Evolutionary conservation across 2,329 filamentous ascomycete species (phyloP), one percentile per base, ranked within the genome.

Genomic region (Coniochaeta pulveracea): DNA sequence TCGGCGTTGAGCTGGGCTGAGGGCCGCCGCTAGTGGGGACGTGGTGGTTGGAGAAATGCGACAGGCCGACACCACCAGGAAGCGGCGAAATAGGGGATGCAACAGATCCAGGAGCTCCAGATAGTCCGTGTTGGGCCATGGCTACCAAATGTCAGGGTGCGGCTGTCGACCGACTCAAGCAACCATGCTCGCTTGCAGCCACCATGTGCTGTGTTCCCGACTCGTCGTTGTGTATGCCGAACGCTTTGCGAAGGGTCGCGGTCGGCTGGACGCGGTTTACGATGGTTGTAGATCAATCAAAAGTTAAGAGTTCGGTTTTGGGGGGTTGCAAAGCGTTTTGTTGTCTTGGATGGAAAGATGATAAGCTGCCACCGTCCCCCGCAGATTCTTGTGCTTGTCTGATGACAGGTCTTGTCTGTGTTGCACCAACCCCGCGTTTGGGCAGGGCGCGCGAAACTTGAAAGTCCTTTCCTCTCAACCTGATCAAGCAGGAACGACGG

Each of bases 211-310:
- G n/a, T 14, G 33, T 21, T 28, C 15, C 16, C 23, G 22, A 5
- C 11, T 27, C 17, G 31, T 33, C 29, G 37, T 33, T 25, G 40
- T 34, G n/a, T 18, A 28, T 19, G 25, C 35, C 33, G 33, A 42
- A 36, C 34, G 33, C 28, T 30, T 27, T 26, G 17, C 22, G 24
- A 14, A 4, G 15, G 19, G 12, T 11, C 24, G 6, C 28, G 33
- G 32, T 41, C 41, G 43, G 44, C 43, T 41, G 43, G 43, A 44
- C 41, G 45, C 50, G 51, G 51, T 50, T 54, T 49, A 40, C 44
- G 45, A 38, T 48, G 50, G 49, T 46, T 49, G 43, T 46, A 21
- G 19, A 4, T 31, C 28, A 14, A 31, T 8, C 8, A 23, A 23
- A 23, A 23, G 28, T 17, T 31, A 19, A 31, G 28, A 31, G 22